Conservation (phyloP, 495 filamentous ascomycete genomes). For the Oleoguttula mirabilis region DNA sequence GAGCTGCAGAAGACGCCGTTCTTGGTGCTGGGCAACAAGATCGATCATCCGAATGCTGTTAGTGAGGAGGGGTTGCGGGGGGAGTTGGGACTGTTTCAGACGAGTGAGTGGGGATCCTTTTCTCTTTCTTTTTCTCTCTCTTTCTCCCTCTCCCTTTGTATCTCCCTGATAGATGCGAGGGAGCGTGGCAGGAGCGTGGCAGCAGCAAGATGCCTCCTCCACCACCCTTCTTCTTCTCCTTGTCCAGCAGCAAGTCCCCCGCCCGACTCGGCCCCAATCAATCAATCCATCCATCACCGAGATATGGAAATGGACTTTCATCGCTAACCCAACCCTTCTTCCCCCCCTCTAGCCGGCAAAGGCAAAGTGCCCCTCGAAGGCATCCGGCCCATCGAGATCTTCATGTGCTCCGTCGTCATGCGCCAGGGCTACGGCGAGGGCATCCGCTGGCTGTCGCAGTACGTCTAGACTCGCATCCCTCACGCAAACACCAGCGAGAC, state of each 20-base stretch:
- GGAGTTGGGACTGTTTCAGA: slow-evolving; percentile 86
- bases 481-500: too few species aligned
- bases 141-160: neutral
- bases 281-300: too few species aligned
- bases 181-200: neutral
- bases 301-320: too few species aligned
- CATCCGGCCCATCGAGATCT: slow-evolving; percentile 91
- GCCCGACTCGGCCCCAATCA: too few species aligned
- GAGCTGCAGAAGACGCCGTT: slow-evolving; percentile 85
- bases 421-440: slow-evolving; percentile 80
- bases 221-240: too few species aligned
- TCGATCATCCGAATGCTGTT: slow-evolving; percentile 90
- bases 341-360: slow-evolving; percentile 59
- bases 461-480: too few species aligned
- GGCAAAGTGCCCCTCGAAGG: slow-evolving; percentile 91
- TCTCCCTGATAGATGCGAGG: neutral
- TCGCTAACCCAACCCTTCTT: too few species aligned
- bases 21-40: slow-evolving; percentile 94
- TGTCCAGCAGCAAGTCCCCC: too few species aligned
- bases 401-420: slow-evolving; percentile 99
- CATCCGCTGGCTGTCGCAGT: slow-evolving; percentile 48
- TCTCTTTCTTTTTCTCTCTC: too few species aligned
- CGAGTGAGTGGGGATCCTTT: slow-evolving; percentile 35
- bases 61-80: slow-evolving; percentile 88
- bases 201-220: neutral